Base-by-base conservation (phyloP, 2,329 filamentous ascomycete species). In the Sclerotinia spermophila region DNA sequence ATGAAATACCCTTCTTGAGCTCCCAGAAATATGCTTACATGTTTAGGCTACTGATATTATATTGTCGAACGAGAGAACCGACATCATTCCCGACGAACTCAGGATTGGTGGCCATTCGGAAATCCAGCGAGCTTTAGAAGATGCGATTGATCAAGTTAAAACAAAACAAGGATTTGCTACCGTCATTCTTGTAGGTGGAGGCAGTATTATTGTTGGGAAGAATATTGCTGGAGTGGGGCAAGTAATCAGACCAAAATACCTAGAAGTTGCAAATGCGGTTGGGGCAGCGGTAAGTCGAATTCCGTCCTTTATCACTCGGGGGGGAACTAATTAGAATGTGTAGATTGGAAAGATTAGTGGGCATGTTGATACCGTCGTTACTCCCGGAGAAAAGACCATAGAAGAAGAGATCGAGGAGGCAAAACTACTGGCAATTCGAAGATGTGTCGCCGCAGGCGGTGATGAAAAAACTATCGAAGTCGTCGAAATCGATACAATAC, bases 191-290 rank as follows among this genome's bases (percentile, higher is more conserved):
- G 87, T 89, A 0, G 87, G 87, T 2, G 87, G 87, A 7, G 87
- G 87, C 6, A 83, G 85, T 0, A 81, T 89, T 0, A 83, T 84
- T 3, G 82, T 84, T 1, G 74, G 80, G 8, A 78, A 79, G 30
- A 80, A 84, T 7, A 80, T 89, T 10, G 79, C 81, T 0, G 86
- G 85, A 0, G 86, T 87, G 0, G 81, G 82, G 10, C 80, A 84
- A 72, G 83, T 84, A 70, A 84, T 86, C 11, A 80, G 82, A 6
- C 87, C 87, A 0, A 81, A 83, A 2, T 84, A 84, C 65, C 81
- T 86, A 42, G 85, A 85, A 70, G 86, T 85, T 0, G 87, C 87
- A 5, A 89, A 89, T 76, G 87, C 87, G 0, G 84, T 89, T 3
- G 87, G 87, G 8, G 87, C 87, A 0, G 87, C 87, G 78, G 82